Evolutionary conservation across 768 basidiomycete species (phyloP).

Genomic region (Mycena vitilis): DNA sequence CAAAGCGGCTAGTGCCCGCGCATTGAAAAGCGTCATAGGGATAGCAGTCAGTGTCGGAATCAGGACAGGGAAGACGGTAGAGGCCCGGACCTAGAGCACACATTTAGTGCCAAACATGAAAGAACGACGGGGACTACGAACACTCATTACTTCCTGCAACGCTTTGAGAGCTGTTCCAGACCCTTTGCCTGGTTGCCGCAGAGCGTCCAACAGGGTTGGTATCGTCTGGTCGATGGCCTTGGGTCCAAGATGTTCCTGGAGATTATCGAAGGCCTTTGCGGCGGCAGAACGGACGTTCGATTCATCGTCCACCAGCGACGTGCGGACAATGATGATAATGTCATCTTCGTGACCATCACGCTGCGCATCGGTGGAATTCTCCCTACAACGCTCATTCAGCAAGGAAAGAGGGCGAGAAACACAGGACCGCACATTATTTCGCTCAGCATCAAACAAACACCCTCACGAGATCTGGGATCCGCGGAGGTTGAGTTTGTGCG

Average conservation of each 20-base stretch:
- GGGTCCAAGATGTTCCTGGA: constrained; percentile 92
- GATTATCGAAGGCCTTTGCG: constrained; percentile 86
- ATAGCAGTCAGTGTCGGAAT: constrained; percentile 92
- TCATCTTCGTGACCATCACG: constrained; percentile 90
- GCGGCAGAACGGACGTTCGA: constrained; percentile 89
- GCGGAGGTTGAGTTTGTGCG: constrained; percentile 71
- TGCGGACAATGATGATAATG: constrained; percentile 87
- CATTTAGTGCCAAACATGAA: not conserved
- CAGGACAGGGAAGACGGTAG: constrained; percentile 96
- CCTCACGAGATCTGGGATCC: constrained; percentile 77
- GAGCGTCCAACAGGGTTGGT: constrained; percentile 92
- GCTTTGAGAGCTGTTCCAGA: constrained; percentile 98
- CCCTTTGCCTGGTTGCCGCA: constrained; percentile 90
- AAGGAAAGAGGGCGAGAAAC: constrained; percentile 21
- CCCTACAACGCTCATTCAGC: constrained; percentile 56
- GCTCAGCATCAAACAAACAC: constrained; percentile 87
- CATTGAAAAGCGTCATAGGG: constrained; percentile 97
- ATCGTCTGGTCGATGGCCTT: constrained; percentile 97
- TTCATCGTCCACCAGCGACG: constrained; percentile 90
- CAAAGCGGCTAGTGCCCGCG: constrained; percentile 87
- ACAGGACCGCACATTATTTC: constrained; percentile 80
- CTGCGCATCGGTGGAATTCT: constrained; percentile 85
- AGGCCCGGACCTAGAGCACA: constrained; percentile 81
- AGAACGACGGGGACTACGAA: constrained; percentile 53
- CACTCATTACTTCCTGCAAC: constrained; percentile 92